Percentiles rank a stretch among this genome's conserved stretches.
Evolutionary conservation across 2,329 filamentous ascomycete species (phyloP).

Genomic region (Dactylonectria macrodidyma): DNA sequence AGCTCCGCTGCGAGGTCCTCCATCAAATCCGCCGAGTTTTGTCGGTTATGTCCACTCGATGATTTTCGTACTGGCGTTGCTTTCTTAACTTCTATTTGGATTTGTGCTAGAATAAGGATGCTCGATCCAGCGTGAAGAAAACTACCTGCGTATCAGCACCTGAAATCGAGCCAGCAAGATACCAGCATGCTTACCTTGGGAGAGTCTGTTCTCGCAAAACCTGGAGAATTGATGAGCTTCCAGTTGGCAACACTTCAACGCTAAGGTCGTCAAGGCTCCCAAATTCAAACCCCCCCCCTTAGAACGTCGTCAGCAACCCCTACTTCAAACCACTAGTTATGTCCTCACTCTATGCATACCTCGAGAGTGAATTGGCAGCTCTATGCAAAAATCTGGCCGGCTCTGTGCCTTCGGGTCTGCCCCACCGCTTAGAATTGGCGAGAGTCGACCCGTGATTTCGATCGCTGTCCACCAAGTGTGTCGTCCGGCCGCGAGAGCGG

Average conservation of each 20-base stretch:
- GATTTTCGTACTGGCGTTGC: conserved; percentile 22
- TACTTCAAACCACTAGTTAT: conserved; percentile 10
- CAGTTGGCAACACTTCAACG: conserved; percentile 61
- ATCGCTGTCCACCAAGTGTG: conserved; percentile 64
- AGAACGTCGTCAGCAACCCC: conserved; percentile 15
- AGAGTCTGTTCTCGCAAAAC: conserved; percentile 62
- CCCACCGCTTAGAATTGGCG: conserved; percentile 12
- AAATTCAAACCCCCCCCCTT: conserved; percentile 57
- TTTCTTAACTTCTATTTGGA: conserved; percentile 52
- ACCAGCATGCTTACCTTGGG: conserved; percentile 55
- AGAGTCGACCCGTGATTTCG: conserved; percentile 59
- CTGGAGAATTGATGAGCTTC: conserved; percentile 60
- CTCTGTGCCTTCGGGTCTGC: conserved; percentile 2
- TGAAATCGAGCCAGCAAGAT: not conserved
- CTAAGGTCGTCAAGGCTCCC: conserved; percentile 66
- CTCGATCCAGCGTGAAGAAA: conserved; percentile 60
- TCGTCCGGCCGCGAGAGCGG: conserved; percentile 51
- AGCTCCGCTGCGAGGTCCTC: conserved; percentile 72
- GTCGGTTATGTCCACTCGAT: conserved; percentile 50
- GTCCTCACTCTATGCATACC: conserved; percentile 36
- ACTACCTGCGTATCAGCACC: conserved; percentile 49
- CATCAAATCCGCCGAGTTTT: conserved; percentile 69
- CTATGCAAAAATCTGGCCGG: conserved; percentile 24
- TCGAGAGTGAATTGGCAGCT: conserved; percentile 32
- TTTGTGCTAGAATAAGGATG: conserved; percentile 64